These are phyloP conservation scores for Ogataea siamensis DNA, from an alignment of 805 yeast species.

Conservation along the genomic window DNA sequence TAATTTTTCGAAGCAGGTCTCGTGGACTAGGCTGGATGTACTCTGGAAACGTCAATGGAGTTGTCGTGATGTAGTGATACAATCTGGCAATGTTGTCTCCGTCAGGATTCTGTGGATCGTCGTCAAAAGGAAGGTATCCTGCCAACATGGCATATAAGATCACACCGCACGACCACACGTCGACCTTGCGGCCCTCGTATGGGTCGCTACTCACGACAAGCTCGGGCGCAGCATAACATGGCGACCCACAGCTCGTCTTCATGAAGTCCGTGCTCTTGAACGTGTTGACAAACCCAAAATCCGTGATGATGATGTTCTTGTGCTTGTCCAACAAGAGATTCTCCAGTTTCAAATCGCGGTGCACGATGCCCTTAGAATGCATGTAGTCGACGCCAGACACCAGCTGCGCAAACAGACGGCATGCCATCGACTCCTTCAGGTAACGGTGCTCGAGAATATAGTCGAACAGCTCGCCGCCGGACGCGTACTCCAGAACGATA, in stretches of 20 bases:
- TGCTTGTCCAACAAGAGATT: constrained; percentile 78
- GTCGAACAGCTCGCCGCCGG: constrained; percentile 96
- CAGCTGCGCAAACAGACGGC: constrained; percentile 86
- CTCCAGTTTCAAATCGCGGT: constrained; percentile 74
- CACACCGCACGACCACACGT: constrained; percentile 96
- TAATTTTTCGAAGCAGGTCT: constrained; percentile 79
- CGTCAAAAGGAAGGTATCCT: constrained; percentile 96
- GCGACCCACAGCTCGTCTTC: constrained; percentile 96
- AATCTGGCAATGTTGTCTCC: constrained; percentile 90
- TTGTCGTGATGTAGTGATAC: constrained; percentile 86
- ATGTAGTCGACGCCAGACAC: constrained; percentile 91
- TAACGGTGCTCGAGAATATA: constrained; percentile 84
- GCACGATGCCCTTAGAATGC: constrained; percentile 78
- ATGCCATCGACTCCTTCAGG: constrained; percentile 83
- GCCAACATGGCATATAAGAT: constrained; percentile 95
- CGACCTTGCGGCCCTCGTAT: constrained; percentile 90
- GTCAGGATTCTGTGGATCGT: constrained; percentile 94
- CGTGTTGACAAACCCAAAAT: constrained; percentile 93
- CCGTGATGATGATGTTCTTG: constrained; percentile 82
- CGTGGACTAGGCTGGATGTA: constrained; percentile 87
- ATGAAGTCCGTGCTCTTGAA: constrained; percentile 71
- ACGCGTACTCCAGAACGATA: constrained; percentile 92
- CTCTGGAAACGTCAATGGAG: constrained; percentile 94
- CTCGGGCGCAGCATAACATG: constrained; percentile 99
- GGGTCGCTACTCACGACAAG: constrained; percentile 83